Evolutionary conservation across 2,329 filamentous ascomycete genomes (phyloP), one percentile per base, ranked within the genome.

Genomic region (Trichoderma arundinaceum): DNA sequence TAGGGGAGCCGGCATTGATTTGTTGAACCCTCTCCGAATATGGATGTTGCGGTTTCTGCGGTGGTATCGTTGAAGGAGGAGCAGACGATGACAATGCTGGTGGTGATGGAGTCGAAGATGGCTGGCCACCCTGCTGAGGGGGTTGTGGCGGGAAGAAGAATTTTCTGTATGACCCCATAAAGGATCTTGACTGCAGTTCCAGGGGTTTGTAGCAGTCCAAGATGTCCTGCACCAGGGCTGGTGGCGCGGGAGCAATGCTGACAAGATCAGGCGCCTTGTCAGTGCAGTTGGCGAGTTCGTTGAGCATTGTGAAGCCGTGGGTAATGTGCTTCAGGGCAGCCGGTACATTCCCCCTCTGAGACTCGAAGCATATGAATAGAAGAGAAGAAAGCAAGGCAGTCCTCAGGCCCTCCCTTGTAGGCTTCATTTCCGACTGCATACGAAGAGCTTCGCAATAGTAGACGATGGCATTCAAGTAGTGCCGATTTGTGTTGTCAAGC

Each of bases 381-480:
- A 80, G 70, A 0, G 78, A 80, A 1, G 78, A 74, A 7, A 80
- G 65, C 60, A 80, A 68, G 0, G 78, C 78, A 1, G 78, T 80
- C 10, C 77, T 72, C 5, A 80, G 67, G 2, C 76, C 75, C n/a
- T 77, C 76, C 6, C 71, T 74, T 1, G 73, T 76, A 1, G 78
- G 77, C 39, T 69, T 73, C 1, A 78, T 77, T 43, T 75, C 74
- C 8, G 77, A 72, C 43, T 80, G 78, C 8, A 79, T 68, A 2
- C 77, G 77, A n/a, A 80, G 69, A 7, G 78, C 78, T 59, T 79
- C 74, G 66, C 78, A 80, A 41, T 80, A 80, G 65, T 78, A 78
- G 13, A 74, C 71, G 38, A 80, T 73, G 38, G 78, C 78, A 56
- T 79, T 79, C 46, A 79, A 71, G 43, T 79, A 79, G 63, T 80